phyloP scores from a whole-genome alignment of 2,329 filamentous ascomycete genomes.

The Monosporascus ibericus region DNA sequence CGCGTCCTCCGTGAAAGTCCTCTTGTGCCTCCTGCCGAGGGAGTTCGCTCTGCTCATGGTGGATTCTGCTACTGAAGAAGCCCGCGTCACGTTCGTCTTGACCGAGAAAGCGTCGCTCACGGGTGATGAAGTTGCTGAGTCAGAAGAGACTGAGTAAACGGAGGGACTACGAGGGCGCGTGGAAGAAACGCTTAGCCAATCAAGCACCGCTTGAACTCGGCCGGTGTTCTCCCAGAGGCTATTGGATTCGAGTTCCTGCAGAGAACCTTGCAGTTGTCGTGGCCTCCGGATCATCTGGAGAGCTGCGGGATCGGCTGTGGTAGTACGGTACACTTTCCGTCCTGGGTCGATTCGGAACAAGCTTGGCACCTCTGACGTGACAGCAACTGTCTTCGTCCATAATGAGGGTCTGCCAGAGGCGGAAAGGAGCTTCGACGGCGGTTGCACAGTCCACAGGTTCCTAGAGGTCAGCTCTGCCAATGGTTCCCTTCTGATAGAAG shows the following conservation, averaged over 20 bases:
- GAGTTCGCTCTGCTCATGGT: slow-evolving; percentile 11
- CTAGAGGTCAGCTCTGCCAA: slow-evolving; percentile 8
- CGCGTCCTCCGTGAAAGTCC: background rate
- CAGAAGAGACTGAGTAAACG: slow-evolving; percentile 13
- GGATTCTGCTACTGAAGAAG: slow-evolving; percentile 10
- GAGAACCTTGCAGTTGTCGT: slow-evolving; percentile 19
- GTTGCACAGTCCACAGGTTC: slow-evolving; percentile 12
- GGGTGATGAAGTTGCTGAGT: slow-evolving; percentile 13
- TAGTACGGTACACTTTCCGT: slow-evolving; percentile 25
- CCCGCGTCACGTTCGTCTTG: slow-evolving; percentile 14
- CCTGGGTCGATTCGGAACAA: slow-evolving; percentile 27
- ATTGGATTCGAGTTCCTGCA: slow-evolving; percentile 18
- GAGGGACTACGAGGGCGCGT: slow-evolving; percentile 15
- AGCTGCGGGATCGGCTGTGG: slow-evolving; percentile 27
- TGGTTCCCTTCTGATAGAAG: slow-evolving; percentile 8
- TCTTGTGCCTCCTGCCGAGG: slow-evolving; percentile 18
- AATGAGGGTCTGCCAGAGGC: slow-evolving; percentile 4
- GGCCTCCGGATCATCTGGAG: slow-evolving; percentile 28
- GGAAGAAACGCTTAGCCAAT: slow-evolving; percentile 24
- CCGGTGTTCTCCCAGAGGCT: slow-evolving; percentile 16
- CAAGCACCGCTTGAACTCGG: slow-evolving; percentile 10
- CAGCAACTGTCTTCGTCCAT: slow-evolving; percentile 9
- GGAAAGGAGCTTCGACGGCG: background rate
- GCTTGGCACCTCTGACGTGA: slow-evolving; percentile 4
- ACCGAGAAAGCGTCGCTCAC: slow-evolving; percentile 13